Percentiles rank a stretch among this genome's conserved stretches.
Evolutionary conservation across 176 grass and related monocot species (phyloP).

Genomic region (Carex parvula): DNA sequence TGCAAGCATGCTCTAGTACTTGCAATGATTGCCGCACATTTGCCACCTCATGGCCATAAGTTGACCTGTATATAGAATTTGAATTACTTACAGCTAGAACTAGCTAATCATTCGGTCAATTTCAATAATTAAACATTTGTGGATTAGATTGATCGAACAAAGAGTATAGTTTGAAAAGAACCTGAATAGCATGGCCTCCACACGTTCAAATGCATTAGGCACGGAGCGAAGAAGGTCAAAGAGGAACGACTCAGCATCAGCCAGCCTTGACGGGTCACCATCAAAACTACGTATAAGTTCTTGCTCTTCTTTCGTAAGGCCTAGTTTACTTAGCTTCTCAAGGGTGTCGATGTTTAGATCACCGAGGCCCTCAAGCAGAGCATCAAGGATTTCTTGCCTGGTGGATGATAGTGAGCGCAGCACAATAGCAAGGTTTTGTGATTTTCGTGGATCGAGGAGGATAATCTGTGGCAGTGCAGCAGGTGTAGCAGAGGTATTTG

Average conservation of each 20-base stretch:
- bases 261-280: slow-evolving; percentile 58
- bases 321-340: slow-evolving; percentile 63
- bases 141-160: background rate
- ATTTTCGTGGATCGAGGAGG: slow-evolving; percentile 75
- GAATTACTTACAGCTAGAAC: background rate
- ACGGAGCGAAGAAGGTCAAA: slow-evolving; percentile 59
- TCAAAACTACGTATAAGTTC: slow-evolving; percentile 52
- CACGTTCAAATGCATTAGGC: slow-evolving; percentile 54
- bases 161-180: background rate
- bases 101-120: background rate
- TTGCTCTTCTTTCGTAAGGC: slow-evolving; percentile 66
- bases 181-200: slow-evolving; percentile 70
- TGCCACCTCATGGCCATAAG: slow-evolving; percentile 60
- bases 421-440: slow-evolving; percentile 93
- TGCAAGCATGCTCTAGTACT: slow-evolving; percentile 61
- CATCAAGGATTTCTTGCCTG: slow-evolving; percentile 62
- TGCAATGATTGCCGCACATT: slow-evolving; percentile 57
- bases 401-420: slow-evolving; percentile 59
- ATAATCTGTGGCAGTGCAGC: slow-evolving; percentile 54
- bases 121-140: background rate
- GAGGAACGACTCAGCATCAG: slow-evolving; percentile 69
- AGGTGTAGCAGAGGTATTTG: slow-evolving; percentile 14
- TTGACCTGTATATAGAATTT: slow-evolving; percentile 28
- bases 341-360: slow-evolving; percentile 63
- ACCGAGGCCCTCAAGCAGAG: slow-evolving; percentile 46